A percentile compares a stretch with the other conserved stretches of the same genome.
Evolutionary conservation across 169 alveolate species (phyloP).

Genomic region (Amoebophrya sp.): DNA sequence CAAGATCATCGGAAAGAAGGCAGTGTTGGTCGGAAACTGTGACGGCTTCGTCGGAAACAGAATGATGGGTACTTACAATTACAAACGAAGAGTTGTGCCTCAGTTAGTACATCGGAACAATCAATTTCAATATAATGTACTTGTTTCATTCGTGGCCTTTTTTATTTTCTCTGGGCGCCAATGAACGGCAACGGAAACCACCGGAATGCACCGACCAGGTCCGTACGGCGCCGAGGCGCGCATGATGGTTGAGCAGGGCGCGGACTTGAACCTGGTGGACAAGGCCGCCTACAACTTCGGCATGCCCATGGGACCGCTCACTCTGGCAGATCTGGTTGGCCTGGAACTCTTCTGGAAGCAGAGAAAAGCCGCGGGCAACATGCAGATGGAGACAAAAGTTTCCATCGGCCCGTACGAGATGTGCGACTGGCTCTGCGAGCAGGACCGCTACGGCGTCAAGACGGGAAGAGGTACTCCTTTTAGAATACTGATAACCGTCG

Average conservation of each 20-base stretch:
- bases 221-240: slow-evolving; percentile 34
- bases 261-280: not conserved
- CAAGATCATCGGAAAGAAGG: slow-evolving; percentile 30
- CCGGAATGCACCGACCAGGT: too few species aligned
- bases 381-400: slow-evolving; percentile 33
- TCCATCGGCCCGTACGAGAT: slow-evolving; percentile 19
- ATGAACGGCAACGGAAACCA: too few species aligned
- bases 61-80: slow-evolving; percentile 7
- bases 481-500: too few species aligned
- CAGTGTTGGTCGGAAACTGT: slow-evolving; percentile 35
- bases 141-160: too few species aligned
- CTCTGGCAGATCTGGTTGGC: slow-evolving; percentile 33
- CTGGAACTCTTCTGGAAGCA: slow-evolving; percentile 36
- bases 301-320: slow-evolving; percentile 37
- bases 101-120: too few species aligned
- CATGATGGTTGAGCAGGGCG: slow-evolving; percentile 28
- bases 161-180: too few species aligned
- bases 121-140: too few species aligned
- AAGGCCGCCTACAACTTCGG: slow-evolving; percentile 2
- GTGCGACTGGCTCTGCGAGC: slow-evolving; percentile 35
- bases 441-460: slow-evolving; percentile 32
- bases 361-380: slow-evolving; percentile 34
- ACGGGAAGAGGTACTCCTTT: slow-evolving; percentile 14
- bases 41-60: slow-evolving; percentile 38
- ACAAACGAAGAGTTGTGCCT: not conserved